Percentiles rank a stretch among this genome's conserved stretches.
Evolutionary conservation across 1,284 basidiomycete species (phyloP).

Genomic region (Pseudozyma sp.): DNA sequence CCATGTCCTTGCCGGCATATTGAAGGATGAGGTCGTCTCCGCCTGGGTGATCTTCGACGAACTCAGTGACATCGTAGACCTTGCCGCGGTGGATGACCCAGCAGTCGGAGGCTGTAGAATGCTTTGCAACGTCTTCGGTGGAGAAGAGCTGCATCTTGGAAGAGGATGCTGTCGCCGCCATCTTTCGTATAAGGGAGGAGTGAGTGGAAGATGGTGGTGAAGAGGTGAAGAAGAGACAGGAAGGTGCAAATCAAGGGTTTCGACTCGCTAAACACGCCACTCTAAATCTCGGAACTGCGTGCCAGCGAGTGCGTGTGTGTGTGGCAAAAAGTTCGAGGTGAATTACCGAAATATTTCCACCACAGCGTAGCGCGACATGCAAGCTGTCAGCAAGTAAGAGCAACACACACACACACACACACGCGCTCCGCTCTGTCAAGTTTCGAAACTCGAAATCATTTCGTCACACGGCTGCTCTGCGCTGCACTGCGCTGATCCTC

Average conservation of each 20-base stretch:
- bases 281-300: background rate
- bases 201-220: conserved; percentile 5
- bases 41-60: conserved; percentile 71
- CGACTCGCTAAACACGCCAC: background rate
- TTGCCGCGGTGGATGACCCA: conserved; percentile 70
- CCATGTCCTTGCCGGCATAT: conserved; percentile 86
- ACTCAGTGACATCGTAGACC: conserved; percentile 72
- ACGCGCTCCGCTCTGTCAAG: background rate
- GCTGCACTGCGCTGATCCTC: background rate
- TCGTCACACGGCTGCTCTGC: background rate
- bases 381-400: background rate
- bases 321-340: background rate
- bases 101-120: conserved; percentile 76
- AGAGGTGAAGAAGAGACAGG: background rate
- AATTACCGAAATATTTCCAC: conserved; percentile 1
- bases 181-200: background rate
- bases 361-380: background rate
- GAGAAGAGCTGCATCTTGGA: conserved; percentile 55
- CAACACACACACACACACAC: background rate
- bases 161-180: conserved; percentile 25
- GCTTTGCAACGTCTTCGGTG: conserved; percentile 50
- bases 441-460: conserved; percentile 3
- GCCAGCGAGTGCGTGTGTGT: background rate
- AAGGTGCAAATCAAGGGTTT: background rate
- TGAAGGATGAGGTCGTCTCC: conserved; percentile 73